Evolutionary conservation across 2,329 filamentous ascomycete genomes (phyloP), one percentile per base, ranked within the genome.

Genomic region (Aureobasidium sp.): DNA sequence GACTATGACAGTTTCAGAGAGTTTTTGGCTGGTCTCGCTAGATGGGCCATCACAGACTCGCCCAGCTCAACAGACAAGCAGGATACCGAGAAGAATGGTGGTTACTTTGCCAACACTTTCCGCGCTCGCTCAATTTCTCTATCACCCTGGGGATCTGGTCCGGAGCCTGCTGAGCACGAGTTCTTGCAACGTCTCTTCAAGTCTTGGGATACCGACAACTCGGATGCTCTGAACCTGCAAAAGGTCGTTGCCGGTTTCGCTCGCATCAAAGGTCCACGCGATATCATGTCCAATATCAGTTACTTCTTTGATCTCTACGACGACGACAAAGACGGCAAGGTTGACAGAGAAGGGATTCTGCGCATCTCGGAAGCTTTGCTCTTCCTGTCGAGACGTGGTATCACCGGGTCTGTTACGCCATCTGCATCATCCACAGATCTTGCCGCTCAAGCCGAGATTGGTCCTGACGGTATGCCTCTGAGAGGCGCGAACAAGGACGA

Each of bases 281-380:
- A 99, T 74, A 97, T 99, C 67, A 97, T 99, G 93, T 90, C 90
- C 34, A 94, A 90, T 63, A 97, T 99, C 70, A 94, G 87, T 64
- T 97, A 97, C 76, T 97, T 99, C 74, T 99, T 99, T 69, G 90
- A 97, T 70, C 84, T 99, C 0, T 97, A 97, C 73, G 94, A 99
- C 71, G 93, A 99, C 67, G 88, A 93, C 69, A 84, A 86, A 1
- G 91, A 96, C 71, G 94, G 94, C 29, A 91, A 85, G 68, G 92
- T 99, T 5, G 94, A 97, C 70, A 86, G 94, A 12, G 94, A 99
- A 74, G 94, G 94, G 6, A 99, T 99, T 63, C 75, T 99, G 48
- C 83, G 91, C 49, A 97, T 99, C 71, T 97, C 92, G 0, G 94
- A 99, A 75, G 91, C 93, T 0, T 79, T 99, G 36, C 79, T 99